Evolutionary conservation across 2,329 filamentous ascomycete genomes (phyloP).

Genomic region (Torrubiella hemipterigena): DNA sequence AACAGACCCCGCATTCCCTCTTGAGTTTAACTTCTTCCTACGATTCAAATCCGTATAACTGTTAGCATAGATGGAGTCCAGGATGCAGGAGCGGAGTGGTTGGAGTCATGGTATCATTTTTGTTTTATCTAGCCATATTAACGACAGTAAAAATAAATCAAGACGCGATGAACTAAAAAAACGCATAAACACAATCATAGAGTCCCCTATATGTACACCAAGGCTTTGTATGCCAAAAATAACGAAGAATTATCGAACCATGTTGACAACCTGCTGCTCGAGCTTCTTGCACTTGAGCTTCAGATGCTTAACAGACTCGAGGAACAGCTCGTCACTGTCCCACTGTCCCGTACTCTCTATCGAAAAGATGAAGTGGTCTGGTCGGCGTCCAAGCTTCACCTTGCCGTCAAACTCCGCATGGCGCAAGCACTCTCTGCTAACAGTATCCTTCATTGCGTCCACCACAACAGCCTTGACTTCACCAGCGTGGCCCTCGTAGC

Average conservation of each 20-base stretch:
- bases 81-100: neutral
- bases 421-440: constrained; percentile 82
- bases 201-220: constrained; percentile 3
- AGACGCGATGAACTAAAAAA: constrained; percentile 12
- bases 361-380: constrained; percentile 96
- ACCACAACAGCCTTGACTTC: constrained; percentile 78
- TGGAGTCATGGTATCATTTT: constrained; percentile 9
- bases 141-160: constrained; percentile 1
- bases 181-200: constrained; percentile 7
- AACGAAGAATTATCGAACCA: constrained; percentile 39
- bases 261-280: constrained; percentile 57
- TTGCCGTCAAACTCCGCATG: constrained; percentile 92
- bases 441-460: constrained; percentile 87
- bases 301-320: constrained; percentile 75
- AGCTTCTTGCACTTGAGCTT: constrained; percentile 73
- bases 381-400: constrained; percentile 78
- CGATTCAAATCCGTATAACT: constrained; percentile 24
- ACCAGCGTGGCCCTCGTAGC: constrained; percentile 63
- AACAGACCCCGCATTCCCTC: constrained; percentile 78
- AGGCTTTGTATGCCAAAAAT: constrained; percentile 1
- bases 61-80: neutral
- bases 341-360: constrained; percentile 94
- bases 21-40: constrained; percentile 49
- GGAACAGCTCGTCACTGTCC: constrained; percentile 84
- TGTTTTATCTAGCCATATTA: neutral